A percentile compares a stretch with the other conserved stretches of the same genome.
These are phyloP conservation scores for Geotrichum citri-aurantii DNA, from an alignment of 1,139 yeast genomes.

Conservation along the genomic window DNA sequence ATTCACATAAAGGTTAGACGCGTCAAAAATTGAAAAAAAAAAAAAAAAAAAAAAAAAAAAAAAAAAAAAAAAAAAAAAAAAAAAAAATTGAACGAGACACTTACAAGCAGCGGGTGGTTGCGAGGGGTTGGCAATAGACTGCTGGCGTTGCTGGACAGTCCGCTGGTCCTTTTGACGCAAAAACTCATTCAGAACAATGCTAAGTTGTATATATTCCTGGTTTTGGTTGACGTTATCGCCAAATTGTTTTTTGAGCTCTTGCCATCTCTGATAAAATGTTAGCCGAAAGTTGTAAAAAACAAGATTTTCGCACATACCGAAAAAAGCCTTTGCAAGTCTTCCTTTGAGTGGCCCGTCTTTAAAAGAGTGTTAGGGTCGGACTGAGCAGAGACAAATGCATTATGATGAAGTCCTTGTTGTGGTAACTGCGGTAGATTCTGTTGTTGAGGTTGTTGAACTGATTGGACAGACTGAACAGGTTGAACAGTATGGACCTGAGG, in stretches of 20 bases:
- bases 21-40: neutral
- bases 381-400: neutral
- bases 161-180: conserved; percentile 34
- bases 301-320: neutral
- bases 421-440: neutral
- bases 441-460: neutral
- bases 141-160: conserved; percentile 49
- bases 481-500: neutral
- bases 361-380: neutral
- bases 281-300: neutral
- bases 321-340: conserved; percentile 1
- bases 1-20: neutral
- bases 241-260: conserved; percentile 29
- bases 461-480: neutral
- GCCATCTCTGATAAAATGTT: conserved; percentile 31
- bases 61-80: neutral
- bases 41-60: neutral
- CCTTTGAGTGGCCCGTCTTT: conserved; percentile 3
- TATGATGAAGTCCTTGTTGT: neutral
- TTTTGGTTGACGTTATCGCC: conserved; percentile 36
- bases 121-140: conserved; percentile 22
- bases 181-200: conserved; percentile 29
- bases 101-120: conserved; percentile 13
- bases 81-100: neutral
- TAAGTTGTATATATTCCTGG: conserved; percentile 33